Percentiles rank a stretch among this genome's conserved stretches.
Conservation (phyloP, 306 rosid genomes). For the Cucumis melo region DNA sequence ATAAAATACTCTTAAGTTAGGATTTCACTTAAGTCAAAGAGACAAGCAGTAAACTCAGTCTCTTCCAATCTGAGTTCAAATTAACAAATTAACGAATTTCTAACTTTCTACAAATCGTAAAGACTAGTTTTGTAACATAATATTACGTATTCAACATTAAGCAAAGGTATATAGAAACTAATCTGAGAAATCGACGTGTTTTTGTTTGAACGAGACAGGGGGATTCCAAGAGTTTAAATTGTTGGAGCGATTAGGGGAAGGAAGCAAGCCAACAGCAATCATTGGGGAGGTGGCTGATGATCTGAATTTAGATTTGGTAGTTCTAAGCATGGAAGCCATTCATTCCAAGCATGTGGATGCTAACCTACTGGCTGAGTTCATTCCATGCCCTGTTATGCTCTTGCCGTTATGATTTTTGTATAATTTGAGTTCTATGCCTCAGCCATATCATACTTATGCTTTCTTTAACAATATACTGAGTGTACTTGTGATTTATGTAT, state of each 20-base stretch:
- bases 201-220: constrained; percentile 20
- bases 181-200: neutral
- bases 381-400: constrained; percentile 87
- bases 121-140: neutral
- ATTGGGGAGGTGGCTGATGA: constrained; percentile 93
- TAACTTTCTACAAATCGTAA: no score
- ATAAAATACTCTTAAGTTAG: neutral
- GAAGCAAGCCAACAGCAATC: constrained; percentile 78
- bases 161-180: neutral
- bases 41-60: neutral
- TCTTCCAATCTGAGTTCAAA: neutral
- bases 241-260: constrained; percentile 79
- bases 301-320: constrained; percentile 73
- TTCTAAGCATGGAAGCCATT: constrained; percentile 91
- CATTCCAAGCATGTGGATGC: constrained; percentile 94
- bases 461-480: neutral
- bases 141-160: neutral
- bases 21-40: neutral
- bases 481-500: neutral
- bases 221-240: constrained; percentile 66
- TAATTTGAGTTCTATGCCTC: neutral
- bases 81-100: no score
- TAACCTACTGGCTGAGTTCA: constrained; percentile 83
- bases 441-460: neutral
- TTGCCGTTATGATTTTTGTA: constrained; percentile 40